Conservation (phyloP, 164 flowering plant genomes). For the Stephania yunnanensis region DNA sequence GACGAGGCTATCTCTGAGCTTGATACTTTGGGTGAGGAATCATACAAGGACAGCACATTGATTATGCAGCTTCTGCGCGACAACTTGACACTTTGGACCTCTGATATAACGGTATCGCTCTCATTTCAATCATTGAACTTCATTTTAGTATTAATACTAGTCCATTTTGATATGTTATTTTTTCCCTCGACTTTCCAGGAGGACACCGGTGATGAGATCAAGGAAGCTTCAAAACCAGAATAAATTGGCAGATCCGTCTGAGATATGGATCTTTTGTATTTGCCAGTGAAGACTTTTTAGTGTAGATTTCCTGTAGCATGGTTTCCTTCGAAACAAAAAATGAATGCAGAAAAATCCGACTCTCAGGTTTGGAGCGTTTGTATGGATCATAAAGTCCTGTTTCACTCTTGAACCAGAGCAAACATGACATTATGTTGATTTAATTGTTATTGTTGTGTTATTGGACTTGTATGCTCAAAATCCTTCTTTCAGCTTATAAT, state of each 20-base stretch:
- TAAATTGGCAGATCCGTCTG: slow-evolving; percentile 4
- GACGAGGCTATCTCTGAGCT: slow-evolving; percentile 77
- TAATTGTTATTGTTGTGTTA: neutral
- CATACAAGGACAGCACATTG: slow-evolving; percentile 70
- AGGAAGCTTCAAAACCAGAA: slow-evolving; percentile 49
- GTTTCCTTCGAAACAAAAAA: neutral
- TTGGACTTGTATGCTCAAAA: too few relatives aligned
- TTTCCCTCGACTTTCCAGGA: slow-evolving; percentile 9
- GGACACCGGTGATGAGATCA: slow-evolving; percentile 48
- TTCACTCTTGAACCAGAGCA: slow-evolving; percentile 7
- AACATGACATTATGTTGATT: neutral
- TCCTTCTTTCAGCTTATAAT: too few relatives aligned
- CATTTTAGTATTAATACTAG: neutral
- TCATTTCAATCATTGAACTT: slow-evolving; percentile 11
- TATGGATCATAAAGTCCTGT: neutral
- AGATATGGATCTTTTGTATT: slow-evolving; percentile 3
- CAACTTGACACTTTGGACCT: slow-evolving; percentile 67
- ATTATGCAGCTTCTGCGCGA: slow-evolving; percentile 64
- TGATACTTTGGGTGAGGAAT: slow-evolving; percentile 75
- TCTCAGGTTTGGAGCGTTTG: slow-evolving; percentile 6
- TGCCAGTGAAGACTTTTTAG: neutral
- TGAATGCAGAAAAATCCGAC: slow-evolving; percentile 2
- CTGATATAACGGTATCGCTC: slow-evolving; percentile 48
- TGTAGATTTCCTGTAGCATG: neutral
- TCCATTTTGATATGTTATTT: neutral